These are phyloP conservation scores for Brassica balearica DNA, from an alignment of 441 rosid species.

Conservation along the genomic window DNA sequence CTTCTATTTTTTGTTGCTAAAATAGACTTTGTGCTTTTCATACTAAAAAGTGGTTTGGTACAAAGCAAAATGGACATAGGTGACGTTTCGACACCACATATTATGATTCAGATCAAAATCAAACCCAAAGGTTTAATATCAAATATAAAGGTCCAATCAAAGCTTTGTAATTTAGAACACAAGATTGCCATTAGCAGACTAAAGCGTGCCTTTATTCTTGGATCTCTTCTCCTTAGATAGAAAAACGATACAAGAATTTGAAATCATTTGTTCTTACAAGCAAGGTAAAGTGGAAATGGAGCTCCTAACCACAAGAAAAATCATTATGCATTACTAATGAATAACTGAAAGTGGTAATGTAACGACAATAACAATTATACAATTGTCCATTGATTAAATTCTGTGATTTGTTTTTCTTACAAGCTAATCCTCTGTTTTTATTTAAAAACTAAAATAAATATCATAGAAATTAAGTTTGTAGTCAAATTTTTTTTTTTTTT, in stretches of 20 bases:
- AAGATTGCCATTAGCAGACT: not conserved
- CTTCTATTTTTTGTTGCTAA: too few relatives aligned
- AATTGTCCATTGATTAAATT: not conserved
- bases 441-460: too few relatives aligned
- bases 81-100: not conserved
- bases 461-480: not conserved
- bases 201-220: not conserved
- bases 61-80: not conserved
- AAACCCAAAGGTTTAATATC: not conserved
- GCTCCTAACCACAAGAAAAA: not conserved
- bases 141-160: not conserved
- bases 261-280: not conserved
- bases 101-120: not conserved
- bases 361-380: not conserved
- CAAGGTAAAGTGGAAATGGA: not conserved
- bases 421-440: not conserved
- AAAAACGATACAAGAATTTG: not conserved
- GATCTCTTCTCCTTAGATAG: not conserved
- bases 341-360: not conserved
- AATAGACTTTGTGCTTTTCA: too few relatives aligned
- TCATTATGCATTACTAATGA: not conserved
- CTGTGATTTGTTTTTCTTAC: not conserved
- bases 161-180: not conserved
- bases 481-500: not conserved
- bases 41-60: not conserved